Conservation (phyloP, 2,329 filamentous ascomycete species). For the Colletotrichum graminicola region DNA sequence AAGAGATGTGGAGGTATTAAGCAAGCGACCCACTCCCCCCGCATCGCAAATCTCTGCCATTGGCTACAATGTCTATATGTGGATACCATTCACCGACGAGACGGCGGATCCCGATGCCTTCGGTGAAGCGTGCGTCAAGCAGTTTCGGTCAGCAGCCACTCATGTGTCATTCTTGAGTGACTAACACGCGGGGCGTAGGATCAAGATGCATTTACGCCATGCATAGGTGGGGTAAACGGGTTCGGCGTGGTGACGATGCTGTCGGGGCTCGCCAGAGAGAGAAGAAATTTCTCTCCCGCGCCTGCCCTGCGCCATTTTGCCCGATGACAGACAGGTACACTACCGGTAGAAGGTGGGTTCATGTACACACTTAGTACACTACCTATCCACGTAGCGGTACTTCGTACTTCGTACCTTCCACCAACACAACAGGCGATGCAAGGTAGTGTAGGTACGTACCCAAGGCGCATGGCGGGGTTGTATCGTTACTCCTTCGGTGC, state of each 20-base stretch:
- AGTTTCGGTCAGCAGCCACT: slow-evolving; percentile 24
- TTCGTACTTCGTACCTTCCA: no score
- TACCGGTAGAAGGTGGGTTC: neutral
- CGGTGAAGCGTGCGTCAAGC: neutral
- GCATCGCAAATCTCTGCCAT: neutral
- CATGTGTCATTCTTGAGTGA: slow-evolving; percentile 3
- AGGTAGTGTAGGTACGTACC: neutral
- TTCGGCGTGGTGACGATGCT: slow-evolving; percentile 13
- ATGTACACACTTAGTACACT: no score
- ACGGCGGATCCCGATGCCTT: slow-evolving; percentile 30
- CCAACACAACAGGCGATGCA: no score
- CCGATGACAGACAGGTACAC: neutral
- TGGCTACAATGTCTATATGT: neutral
- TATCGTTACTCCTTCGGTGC: neutral
- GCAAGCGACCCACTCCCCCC: neutral
- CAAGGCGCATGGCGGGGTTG: slow-evolving; percentile 27
- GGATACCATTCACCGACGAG: neutral
- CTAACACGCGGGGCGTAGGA: slow-evolving; percentile 33
- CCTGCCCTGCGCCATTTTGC: slow-evolving; percentile 7
- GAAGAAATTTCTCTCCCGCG: slow-evolving; percentile 28
- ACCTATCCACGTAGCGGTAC: no score
- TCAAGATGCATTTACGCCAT: slow-evolving; percentile 18
- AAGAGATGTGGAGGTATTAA: slow-evolving; percentile 14
- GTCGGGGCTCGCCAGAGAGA: slow-evolving; percentile 36
- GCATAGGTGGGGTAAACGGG: slow-evolving; percentile 4